Conservation (phyloP, 164 flowering plant species). For the Litsea cubeba region DNA sequence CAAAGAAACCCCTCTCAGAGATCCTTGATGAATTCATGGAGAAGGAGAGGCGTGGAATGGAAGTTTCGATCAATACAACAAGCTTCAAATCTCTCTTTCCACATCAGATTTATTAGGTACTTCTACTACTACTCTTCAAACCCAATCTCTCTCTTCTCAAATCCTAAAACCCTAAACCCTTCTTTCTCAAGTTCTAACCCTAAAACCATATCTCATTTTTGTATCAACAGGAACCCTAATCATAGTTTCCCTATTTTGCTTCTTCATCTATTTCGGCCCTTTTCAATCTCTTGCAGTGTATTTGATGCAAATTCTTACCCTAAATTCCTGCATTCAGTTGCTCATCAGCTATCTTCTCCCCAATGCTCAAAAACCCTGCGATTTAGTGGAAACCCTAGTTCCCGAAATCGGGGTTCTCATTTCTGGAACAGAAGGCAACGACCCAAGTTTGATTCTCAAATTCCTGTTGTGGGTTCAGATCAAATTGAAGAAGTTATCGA, state of each 20-base stretch:
- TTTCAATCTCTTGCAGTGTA: neutral
- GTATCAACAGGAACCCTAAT: neutral
- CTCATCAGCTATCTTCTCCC: neutral
- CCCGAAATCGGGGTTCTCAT: neutral
- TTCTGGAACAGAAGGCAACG: neutral
- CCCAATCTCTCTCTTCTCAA: neutral
- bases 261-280: neutral
- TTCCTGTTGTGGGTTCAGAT: conserved; percentile 2
- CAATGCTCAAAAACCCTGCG: neutral
- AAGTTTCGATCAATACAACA: neutral
- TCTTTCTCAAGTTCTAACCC: neutral
- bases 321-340: neutral
- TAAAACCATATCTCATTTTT: neutral
- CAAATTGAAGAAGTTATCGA: conserved; percentile 27
- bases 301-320: neutral
- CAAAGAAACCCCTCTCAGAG: too few species aligned
- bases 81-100: neutral
- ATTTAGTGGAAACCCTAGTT: neutral
- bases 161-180: neutral
- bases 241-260: neutral
- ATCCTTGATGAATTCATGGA: neutral
- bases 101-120: neutral
- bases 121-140: neutral
- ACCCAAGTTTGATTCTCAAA: neutral
- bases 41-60: neutral